Evolutionary conservation across 495 filamentous ascomycete species (phyloP).

Genomic region (Aspergillus ellipticus): DNA sequence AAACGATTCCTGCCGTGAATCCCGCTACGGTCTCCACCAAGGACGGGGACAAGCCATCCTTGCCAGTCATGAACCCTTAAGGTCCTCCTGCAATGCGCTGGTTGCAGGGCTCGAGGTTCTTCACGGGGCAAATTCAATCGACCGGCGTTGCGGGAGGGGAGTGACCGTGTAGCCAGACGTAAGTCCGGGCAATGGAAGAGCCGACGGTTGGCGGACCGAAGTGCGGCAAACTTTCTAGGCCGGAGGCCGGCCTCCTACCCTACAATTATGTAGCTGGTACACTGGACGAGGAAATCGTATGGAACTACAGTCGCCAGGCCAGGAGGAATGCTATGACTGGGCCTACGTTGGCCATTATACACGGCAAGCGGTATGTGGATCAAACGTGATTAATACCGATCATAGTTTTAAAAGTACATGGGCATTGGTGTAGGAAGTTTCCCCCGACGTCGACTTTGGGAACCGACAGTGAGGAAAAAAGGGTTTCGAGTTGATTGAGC

Average conservation of each 20-base stretch:
- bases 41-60: constrained; percentile 62
- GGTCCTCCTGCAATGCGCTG: not conserved
- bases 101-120: not conserved
- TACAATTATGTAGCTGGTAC: not conserved
- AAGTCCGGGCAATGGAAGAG: not conserved
- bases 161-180: too few species aligned
- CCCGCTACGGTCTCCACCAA: constrained; percentile 87
- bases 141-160: not conserved
- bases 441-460: constrained; percentile 2
- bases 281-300: not conserved
- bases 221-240: not conserved
- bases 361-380: constrained; percentile 7
- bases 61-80: constrained; percentile 42
- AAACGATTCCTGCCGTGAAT: constrained; percentile 79
- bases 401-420: constrained; percentile 19
- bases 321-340: not conserved
- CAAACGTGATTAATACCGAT: constrained; percentile 12
- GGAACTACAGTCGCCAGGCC: too few species aligned
- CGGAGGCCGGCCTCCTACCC: not conserved
- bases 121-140: not conserved
- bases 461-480: constrained; percentile 1
- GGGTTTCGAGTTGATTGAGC: not conserved
- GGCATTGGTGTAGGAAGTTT: constrained; percentile 7
- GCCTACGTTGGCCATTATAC: not conserved
- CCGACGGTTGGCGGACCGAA: constrained; percentile 8